A percentile compares a stretch with the other conserved stretches of the same genome.
These are phyloP conservation scores for Trichoderma asperelloides DNA, from an alignment of 495 filamentous ascomycete genomes.

Conservation along the genomic window DNA sequence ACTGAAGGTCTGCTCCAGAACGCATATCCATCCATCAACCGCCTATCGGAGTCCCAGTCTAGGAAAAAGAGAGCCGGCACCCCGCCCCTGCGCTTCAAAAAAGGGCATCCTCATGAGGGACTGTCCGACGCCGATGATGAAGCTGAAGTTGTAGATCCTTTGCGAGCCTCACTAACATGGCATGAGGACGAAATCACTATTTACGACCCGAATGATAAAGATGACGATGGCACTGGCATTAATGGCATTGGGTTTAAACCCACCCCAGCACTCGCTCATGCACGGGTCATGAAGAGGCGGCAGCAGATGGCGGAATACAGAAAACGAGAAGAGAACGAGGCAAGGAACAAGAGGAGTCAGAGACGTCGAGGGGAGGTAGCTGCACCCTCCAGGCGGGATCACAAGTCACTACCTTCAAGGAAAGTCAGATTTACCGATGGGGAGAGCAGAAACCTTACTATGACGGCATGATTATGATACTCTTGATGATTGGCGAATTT, in stretches of 20 bases:
- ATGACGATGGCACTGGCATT: slow-evolving; percentile 71
- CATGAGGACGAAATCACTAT: slow-evolving; percentile 78
- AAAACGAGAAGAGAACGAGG: slow-evolving; percentile 73
- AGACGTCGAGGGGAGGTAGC: slow-evolving; percentile 36
- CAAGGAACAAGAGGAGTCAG: slow-evolving; percentile 63
- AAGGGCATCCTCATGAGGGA: slow-evolving; percentile 5
- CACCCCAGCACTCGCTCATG: slow-evolving; percentile 72
- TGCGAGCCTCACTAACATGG: slow-evolving; percentile 60
- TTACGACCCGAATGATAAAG: slow-evolving; percentile 62
- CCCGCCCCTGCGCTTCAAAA: slow-evolving; percentile 23
- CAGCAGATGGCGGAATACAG: slow-evolving; percentile 81
- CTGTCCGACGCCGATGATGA: slow-evolving; percentile 22
- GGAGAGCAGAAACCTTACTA: slow-evolving; percentile 13
- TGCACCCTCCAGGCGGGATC: background rate
- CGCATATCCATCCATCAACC: slow-evolving; percentile 30
- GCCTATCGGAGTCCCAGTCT: slow-evolving; percentile 32
- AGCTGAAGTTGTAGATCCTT: slow-evolving; percentile 37
- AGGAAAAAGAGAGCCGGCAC: slow-evolving; percentile 29
- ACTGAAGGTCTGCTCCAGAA: slow-evolving; percentile 19
- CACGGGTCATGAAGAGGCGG: slow-evolving; percentile 61
- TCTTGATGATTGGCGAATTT: background rate
- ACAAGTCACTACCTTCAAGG: slow-evolving; percentile 11
- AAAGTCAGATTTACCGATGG: slow-evolving; percentile 27
- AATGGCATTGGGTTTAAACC: slow-evolving; percentile 90
- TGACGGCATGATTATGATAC: slow-evolving; percentile 3